Percentiles rank a stretch among this genome's conserved stretches.
Conservation (phyloP, 1,284 basidiomycete species). For the Porogramme epimiltina region DNA sequence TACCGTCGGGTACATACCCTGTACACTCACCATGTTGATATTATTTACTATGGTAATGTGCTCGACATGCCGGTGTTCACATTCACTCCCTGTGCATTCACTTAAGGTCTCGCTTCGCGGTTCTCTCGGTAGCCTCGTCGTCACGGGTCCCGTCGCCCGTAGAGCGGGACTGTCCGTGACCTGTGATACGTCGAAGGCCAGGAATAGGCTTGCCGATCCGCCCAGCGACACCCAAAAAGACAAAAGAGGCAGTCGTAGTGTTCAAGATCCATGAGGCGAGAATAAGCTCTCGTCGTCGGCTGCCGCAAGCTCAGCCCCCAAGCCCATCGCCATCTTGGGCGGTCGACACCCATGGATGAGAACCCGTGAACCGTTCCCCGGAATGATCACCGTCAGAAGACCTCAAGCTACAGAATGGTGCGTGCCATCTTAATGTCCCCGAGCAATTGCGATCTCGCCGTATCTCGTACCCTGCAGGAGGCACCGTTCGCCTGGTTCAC, state of each 20-base stretch:
- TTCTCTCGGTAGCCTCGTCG: slow-evolving; percentile 4
- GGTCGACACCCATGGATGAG: slow-evolving; percentile 16
- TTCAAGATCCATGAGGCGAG: slow-evolving; percentile 3
- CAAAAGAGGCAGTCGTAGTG: slow-evolving; percentile 17
- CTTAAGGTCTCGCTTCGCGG: not conserved
- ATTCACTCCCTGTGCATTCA: not conserved
- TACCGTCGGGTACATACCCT: slow-evolving; percentile 17
- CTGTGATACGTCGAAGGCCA: slow-evolving; percentile 1
- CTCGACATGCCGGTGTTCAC: not conserved
- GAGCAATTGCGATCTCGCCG: slow-evolving; percentile 9
- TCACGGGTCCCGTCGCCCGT: not conserved
- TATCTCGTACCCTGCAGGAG: slow-evolving; percentile 1
- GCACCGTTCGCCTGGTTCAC: not conserved
- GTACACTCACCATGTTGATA: slow-evolving; percentile 20
- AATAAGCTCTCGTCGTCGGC: slow-evolving; percentile 18
- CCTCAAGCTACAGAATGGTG: slow-evolving; percentile 8
- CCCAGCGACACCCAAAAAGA: not conserved
- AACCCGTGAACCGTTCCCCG: slow-evolving; percentile 14
- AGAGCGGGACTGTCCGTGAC: not conserved
- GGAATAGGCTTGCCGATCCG: slow-evolving; percentile 11
- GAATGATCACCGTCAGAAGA: slow-evolving; percentile 20
- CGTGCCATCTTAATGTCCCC: slow-evolving; percentile 14
- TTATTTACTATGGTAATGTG: slow-evolving; percentile 21
- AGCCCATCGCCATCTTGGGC: slow-evolving; percentile 1
- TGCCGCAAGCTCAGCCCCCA: slow-evolving; percentile 13